A percentile compares a stretch with the other conserved stretches of the same genome.
Conservation (phyloP, 495 filamentous ascomycete genomes). For the Penicillium fimorum region DNA sequence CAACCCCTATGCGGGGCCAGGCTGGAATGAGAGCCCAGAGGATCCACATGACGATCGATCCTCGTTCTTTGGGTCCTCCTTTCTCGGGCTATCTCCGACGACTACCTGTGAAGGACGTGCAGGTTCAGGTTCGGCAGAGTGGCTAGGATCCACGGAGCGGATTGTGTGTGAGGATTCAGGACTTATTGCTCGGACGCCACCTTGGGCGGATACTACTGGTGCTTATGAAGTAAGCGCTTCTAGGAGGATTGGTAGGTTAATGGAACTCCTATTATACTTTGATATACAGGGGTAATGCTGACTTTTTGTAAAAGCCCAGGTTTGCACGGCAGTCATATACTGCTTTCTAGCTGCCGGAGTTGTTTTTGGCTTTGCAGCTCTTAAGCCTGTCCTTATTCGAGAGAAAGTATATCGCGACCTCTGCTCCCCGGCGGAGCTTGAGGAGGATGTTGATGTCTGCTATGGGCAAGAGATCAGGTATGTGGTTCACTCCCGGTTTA, state of each 20-base stretch:
- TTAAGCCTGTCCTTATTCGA: conserved; percentile 66
- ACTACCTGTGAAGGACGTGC: conserved; percentile 24
- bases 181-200: conserved; percentile 10
- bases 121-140: not conserved
- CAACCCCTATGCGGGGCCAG: conserved; percentile 45
- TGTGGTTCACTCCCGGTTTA: not conserved
- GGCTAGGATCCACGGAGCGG: not conserved
- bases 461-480: conserved; percentile 74
- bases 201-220: conserved; percentile 49
- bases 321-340: conserved; percentile 64
- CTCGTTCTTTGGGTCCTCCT: conserved; percentile 24
- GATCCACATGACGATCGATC: conserved; percentile 33
- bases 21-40: conserved; percentile 36
- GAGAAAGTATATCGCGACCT: conserved; percentile 64
- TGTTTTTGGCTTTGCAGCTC: conserved; percentile 72
- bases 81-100: conserved; percentile 22
- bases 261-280: not conserved
- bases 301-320: conserved; percentile 35
- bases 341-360: conserved; percentile 77
- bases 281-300: not conserved
- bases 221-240: conserved; percentile 68
- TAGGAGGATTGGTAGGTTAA: conserved; percentile 60
- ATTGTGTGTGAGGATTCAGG: not conserved
- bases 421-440: conserved; percentile 58
- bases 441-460: conserved; percentile 62